phyloP scores from a whole-genome alignment of 768 basidiomycete species.

The Plicaturopsis crispa region DNA sequence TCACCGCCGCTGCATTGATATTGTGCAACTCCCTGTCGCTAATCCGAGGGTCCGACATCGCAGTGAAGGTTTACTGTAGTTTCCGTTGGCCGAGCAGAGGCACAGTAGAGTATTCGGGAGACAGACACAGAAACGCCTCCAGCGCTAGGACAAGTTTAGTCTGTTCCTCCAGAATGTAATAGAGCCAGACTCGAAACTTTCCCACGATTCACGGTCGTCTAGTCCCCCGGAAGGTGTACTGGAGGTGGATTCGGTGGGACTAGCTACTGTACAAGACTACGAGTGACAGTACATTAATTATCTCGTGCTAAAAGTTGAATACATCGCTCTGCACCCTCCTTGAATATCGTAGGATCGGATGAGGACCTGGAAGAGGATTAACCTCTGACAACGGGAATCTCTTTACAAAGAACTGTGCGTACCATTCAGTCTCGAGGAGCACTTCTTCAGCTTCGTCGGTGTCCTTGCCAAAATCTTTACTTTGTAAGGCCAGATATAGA shows the following conservation, averaged over 20 bases:
- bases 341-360: constrained; percentile 26
- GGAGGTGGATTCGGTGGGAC: too few species aligned
- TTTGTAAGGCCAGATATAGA: constrained; percentile 71
- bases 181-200: not conserved
- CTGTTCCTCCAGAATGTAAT: not conserved
- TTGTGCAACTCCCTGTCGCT: constrained; percentile 68
- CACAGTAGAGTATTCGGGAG: not conserved
- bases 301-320: constrained; percentile 25
- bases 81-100: not conserved
- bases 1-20: constrained; percentile 85
- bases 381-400: constrained; percentile 7
- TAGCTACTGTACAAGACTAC: too few species aligned
- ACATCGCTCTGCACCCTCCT: constrained; percentile 33
- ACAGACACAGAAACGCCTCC: not conserved
- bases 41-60: constrained; percentile 42
- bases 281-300: not conserved
- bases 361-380: constrained; percentile 45
- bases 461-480: constrained; percentile 56
- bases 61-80: not conserved
- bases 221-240: too few species aligned
- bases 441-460: constrained; percentile 62
- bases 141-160: not conserved
- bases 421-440: constrained; percentile 82
- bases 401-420: constrained; percentile 14
- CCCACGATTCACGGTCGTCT: not conserved